Base-by-base conservation (phyloP, 1,284 basidiomycete species). In the Ustilago bromivora region DNA sequence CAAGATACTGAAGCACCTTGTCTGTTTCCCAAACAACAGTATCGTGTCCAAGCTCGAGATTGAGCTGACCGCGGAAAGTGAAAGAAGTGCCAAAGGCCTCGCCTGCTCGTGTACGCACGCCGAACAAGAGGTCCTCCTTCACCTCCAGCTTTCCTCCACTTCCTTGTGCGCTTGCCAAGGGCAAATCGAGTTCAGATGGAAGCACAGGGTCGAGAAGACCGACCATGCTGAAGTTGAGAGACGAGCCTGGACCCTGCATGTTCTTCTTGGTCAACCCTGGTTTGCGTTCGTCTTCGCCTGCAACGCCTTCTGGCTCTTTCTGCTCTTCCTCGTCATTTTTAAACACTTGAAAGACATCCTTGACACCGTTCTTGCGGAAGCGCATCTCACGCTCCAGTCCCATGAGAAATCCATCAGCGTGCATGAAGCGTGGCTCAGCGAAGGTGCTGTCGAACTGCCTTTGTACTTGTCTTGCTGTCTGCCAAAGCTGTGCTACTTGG, bases 211-310 rank as follows among this genome's bases (percentile, higher is more conserved):
- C 75, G 5, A 77, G 47, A 11, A 69, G 63, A 28, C 71, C 72
- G 15, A 78, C 69, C 72, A 78, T 78, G 61, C 72, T 78, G 38
- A 70, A 74, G 55, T 74, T 71, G 66, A 80, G 66, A 23, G 71
- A 77, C 3, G 75, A 75, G 17, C 75, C 81, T 5, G 75, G 75
- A 2, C 75, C 71, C 51, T 77, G 71, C 75, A 77, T 73, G 52
- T 77, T 77, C 63, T 69, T 76, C 55, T 72, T 79, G n/a, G 67
- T 58, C 11, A 67, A 55, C 17, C 75, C 75, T 15, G 75, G 71
- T n/a, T 49, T 51, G 38, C 71, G 75, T 51, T 77, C 71, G 53
- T 77, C 75, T 19, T 63, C 65, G 8, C 73, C 69, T 6, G 68
- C 55, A 4, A 67, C 63, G 11, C 31, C 59, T 11, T 46, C 19